phyloP scores from a whole-genome alignment of 495 filamentous ascomycete species.

The Oidiodendron maius region DNA sequence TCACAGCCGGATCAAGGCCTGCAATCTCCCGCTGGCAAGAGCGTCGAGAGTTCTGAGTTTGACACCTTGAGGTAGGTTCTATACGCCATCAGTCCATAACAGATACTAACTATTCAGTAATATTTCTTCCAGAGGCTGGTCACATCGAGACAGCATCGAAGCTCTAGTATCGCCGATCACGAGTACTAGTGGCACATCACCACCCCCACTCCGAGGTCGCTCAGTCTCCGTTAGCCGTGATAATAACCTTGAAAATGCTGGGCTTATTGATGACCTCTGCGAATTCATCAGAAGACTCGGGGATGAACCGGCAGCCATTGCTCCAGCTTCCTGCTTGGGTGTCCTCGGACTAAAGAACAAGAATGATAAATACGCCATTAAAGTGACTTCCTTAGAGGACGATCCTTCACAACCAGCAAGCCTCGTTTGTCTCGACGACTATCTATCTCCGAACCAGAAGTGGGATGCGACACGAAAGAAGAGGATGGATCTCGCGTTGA shows the following conservation, averaged over 20 bases:
- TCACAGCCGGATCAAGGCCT: neutral
- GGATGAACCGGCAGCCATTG: neutral
- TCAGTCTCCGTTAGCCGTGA: neutral
- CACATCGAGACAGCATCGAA: neutral
- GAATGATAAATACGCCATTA: neutral
- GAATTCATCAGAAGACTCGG: neutral
- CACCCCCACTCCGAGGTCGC: neutral
- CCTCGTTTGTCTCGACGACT: neutral
- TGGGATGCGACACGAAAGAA: slow-evolving; percentile 2
- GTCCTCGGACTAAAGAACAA: neutral
- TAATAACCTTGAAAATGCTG: neutral
- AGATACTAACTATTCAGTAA: neutral
- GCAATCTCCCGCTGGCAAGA: neutral
- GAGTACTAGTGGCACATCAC: neutral
- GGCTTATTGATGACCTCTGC: neutral
- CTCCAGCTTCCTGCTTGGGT: neutral
- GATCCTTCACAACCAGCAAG: neutral
- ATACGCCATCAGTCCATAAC: neutral
- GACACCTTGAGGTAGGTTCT: neutral
- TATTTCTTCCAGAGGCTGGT: neutral
- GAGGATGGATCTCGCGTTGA: slow-evolving; percentile 13
- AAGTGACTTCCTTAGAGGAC: neutral
- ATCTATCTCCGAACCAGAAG: neutral
- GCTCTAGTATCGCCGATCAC: neutral
- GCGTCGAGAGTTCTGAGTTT: neutral